Evolutionary conservation across 2,329 filamentous ascomycete genomes (phyloP).

Genomic region (Pseudopithomyces chartarum): DNA sequence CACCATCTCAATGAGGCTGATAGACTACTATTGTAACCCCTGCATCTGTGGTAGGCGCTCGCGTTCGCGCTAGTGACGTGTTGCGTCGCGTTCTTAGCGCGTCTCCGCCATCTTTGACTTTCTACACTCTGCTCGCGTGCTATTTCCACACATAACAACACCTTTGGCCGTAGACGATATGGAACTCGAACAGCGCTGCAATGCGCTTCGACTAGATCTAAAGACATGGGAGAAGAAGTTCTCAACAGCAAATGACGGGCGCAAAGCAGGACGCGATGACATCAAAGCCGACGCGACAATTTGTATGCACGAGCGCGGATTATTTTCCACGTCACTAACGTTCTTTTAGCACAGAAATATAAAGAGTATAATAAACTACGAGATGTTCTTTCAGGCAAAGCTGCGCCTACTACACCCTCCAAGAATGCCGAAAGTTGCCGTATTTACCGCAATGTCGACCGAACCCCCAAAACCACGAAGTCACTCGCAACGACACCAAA

Average conservation of each 20-base stretch:
- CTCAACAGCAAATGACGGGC: slow-evolving; percentile 64
- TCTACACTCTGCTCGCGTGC: slow-evolving; percentile 17
- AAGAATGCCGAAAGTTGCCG: slow-evolving; percentile 32
- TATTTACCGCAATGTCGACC: slow-evolving; percentile 22
- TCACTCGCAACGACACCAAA: slow-evolving; percentile 34
- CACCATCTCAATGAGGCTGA: slow-evolving; percentile 20
- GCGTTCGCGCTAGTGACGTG: slow-evolving; percentile 28
- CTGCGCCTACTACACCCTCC: slow-evolving; percentile 38
- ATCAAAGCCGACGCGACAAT: slow-evolving; percentile 76
- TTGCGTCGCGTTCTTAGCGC: slow-evolving; percentile 23
- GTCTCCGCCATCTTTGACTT: slow-evolving; percentile 31
- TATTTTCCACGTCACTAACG: slow-evolving; percentile 14
- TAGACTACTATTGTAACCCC: no score
- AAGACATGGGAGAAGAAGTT: slow-evolving; percentile 78
- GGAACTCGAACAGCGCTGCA: slow-evolving; percentile 69
- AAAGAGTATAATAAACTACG: slow-evolving; percentile 74
- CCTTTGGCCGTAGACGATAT: slow-evolving; percentile 32
- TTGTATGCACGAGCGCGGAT: slow-evolving; percentile 55
- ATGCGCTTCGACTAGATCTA: slow-evolving; percentile 76
- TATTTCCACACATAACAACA: slow-evolving; percentile 10
- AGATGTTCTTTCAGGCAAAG: slow-evolving; percentile 31
- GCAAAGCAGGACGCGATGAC: slow-evolving; percentile 73
- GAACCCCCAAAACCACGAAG: slow-evolving; percentile 33
- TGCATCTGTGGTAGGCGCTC: slow-evolving; percentile 11
- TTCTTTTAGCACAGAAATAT: slow-evolving; percentile 68